Percentiles rank a stretch among this genome's conserved stretches.
Evolutionary conservation across 2,329 filamentous ascomycete species (phyloP).

Genomic region (Didymella sp.): DNA sequence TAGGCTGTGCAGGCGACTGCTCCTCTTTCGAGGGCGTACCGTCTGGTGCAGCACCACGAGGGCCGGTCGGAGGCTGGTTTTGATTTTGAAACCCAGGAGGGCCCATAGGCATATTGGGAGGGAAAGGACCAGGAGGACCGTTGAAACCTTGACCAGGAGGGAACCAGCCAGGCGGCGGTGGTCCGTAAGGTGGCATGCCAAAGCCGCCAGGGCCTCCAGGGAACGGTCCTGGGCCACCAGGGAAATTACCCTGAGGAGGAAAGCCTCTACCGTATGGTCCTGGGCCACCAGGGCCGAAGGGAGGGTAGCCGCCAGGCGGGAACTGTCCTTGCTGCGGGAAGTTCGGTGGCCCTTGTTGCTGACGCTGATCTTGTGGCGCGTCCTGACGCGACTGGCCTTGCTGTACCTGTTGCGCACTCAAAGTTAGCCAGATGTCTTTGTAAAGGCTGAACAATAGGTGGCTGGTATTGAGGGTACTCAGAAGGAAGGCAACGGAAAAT

Average conservation of each 20-base stretch:
- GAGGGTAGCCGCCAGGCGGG: slow-evolving; percentile 51
- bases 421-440: slow-evolving; percentile 32
- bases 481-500: slow-evolving; percentile 99
- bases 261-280: slow-evolving; percentile 53
- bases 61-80: slow-evolving; percentile 49
- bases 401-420: slow-evolving; percentile 40
- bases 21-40: slow-evolving; percentile 41
- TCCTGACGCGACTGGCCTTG: slow-evolving; percentile 38
- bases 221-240: slow-evolving; percentile 51
- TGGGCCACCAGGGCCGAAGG: slow-evolving; percentile 51
- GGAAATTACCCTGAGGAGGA: slow-evolving; percentile 56
- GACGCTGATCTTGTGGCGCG: slow-evolving; percentile 34
- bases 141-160: slow-evolving; percentile 79
- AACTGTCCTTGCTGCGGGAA: slow-evolving; percentile 53
- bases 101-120: slow-evolving; percentile 66
- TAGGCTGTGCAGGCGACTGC: slow-evolving; percentile 39
- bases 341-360: slow-evolving; percentile 49
- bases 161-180: slow-evolving; percentile 73
- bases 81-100: slow-evolving; percentile 58
- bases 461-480: slow-evolving; percentile 63
- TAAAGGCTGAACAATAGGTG: slow-evolving; percentile 13
- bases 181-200: slow-evolving; percentile 76
- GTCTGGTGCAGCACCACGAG: slow-evolving; percentile 44
- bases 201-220: slow-evolving; percentile 64
- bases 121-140: slow-evolving; percentile 69